Percentiles rank a stretch among this genome's conserved stretches.
phyloP scores from a whole-genome alignment of 169 alveolate species.

The Plasmodium coatneyi region DNA sequence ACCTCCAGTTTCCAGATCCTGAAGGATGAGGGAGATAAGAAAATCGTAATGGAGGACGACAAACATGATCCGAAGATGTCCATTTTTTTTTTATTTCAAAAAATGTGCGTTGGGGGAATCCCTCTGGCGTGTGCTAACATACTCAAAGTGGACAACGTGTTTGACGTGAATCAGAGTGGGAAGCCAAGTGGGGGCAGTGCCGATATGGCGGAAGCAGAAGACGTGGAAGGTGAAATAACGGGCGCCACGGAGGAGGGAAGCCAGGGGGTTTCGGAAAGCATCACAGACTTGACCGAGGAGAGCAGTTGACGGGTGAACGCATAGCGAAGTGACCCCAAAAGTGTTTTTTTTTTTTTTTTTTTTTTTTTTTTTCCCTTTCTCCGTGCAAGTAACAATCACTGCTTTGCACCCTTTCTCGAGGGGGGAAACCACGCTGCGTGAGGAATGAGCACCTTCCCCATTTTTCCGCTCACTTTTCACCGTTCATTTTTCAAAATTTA shows the following conservation, averaged over 20 bases:
- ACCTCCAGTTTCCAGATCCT: slow-evolving; percentile 21
- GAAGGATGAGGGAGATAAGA: slow-evolving; percentile 31
- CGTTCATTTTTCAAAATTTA: not conserved
- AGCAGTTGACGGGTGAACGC: not conserved
- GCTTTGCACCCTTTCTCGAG: not conserved
- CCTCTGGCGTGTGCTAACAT: slow-evolving; percentile 68
- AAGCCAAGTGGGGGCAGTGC: not conserved
- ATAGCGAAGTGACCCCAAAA: not conserved
- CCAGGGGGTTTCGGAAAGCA: slow-evolving; percentile 1
- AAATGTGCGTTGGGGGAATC: slow-evolving; percentile 68
- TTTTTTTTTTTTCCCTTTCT: not conserved
- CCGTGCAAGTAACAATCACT: not conserved
- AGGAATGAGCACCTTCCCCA: not conserved
- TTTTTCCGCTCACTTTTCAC: not conserved
- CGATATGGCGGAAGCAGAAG: not conserved
- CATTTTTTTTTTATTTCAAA: slow-evolving; percentile 40
- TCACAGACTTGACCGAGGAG: slow-evolving; percentile 47
- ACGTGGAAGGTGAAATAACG: slow-evolving; percentile 8
- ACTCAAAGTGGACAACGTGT: slow-evolving; percentile 30
- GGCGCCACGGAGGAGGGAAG: not conserved
- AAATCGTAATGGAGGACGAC: slow-evolving; percentile 41
- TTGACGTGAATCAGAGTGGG: slow-evolving; percentile 16
- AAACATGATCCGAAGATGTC: slow-evolving; percentile 45
- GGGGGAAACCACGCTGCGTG: not conserved
- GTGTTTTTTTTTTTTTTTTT: too few relatives aligned